A percentile compares a stretch with the other conserved stretches of the same genome.
Evolutionary conservation across 768 basidiomycete species (phyloP).

Genomic region (Russula vinacea): DNA sequence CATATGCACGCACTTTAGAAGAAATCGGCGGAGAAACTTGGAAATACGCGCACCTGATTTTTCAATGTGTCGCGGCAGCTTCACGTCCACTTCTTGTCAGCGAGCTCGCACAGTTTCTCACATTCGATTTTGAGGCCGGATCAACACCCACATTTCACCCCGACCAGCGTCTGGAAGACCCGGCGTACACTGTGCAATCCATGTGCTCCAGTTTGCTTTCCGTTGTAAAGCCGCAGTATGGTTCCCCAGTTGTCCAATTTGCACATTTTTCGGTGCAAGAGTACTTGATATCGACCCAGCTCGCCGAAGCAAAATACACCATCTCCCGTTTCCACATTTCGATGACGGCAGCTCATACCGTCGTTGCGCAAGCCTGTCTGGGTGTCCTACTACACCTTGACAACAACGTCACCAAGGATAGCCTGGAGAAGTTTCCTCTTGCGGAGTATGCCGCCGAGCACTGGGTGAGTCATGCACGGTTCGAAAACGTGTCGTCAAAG

Average conservation of each 20-base stretch:
- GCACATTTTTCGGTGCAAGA: background rate
- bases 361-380: background rate
- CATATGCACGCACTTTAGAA: background rate
- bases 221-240: background rate
- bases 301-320: background rate
- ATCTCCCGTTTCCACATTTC: background rate
- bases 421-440: too few species aligned
- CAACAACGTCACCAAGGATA: too few species aligned
- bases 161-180: background rate
- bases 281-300: background rate
- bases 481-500: too few species aligned
- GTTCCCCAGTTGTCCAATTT: background rate
- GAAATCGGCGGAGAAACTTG: background rate
- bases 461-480: too few species aligned
- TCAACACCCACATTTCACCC: background rate
- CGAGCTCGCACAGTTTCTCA: slow-evolving; percentile 8
- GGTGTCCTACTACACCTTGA: background rate
- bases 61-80: background rate
- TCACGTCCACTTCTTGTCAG: background rate
- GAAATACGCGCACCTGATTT: background rate
- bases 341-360: background rate
- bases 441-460: too few species aligned
- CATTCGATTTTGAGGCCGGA: background rate
- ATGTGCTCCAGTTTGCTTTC: background rate
- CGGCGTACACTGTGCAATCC: background rate